phyloP scores from a whole-genome alignment of 257 asterid species.

The Perilla frutescens region DNA sequence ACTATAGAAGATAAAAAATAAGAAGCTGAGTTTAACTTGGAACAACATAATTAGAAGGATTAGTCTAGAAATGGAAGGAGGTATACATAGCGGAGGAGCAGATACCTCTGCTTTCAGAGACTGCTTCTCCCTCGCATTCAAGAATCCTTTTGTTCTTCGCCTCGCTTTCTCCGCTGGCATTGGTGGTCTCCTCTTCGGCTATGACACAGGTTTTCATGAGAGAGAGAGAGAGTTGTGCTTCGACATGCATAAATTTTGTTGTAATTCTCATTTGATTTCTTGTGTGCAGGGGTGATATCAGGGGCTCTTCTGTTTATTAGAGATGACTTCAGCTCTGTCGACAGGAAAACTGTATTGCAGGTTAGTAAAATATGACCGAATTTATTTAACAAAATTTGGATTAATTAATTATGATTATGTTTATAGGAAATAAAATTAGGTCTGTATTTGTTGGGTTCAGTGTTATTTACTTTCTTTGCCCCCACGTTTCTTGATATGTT shows the following conservation, averaged over 20 bases:
- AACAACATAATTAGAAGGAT: too few relatives aligned
- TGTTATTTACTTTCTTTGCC: too few relatives aligned
- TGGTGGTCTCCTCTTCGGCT: slow-evolving; percentile 62
- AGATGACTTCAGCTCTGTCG: slow-evolving; percentile 58
- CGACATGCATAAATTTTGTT: background rate
- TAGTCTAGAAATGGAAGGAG: slow-evolving; percentile 40
- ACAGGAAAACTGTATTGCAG: slow-evolving; percentile 51
- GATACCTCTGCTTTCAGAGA: slow-evolving; percentile 44
- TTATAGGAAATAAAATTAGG: too few relatives aligned
- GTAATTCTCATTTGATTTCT: background rate
- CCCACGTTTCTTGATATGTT: too few relatives aligned
- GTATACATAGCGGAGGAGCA: slow-evolving; percentile 29
- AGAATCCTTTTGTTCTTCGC: slow-evolving; percentile 52
- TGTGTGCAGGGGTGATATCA: slow-evolving; percentile 52
- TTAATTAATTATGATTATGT: too few relatives aligned
- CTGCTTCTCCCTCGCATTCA: slow-evolving; percentile 41
- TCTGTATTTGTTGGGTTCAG: too few relatives aligned
- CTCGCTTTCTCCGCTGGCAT: slow-evolving; percentile 64
- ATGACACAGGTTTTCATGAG: slow-evolving; percentile 48
- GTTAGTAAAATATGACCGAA: slow-evolving; percentile 25
- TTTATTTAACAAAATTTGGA: background rate
- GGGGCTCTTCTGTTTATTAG: slow-evolving; percentile 61
- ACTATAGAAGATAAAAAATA: too few relatives aligned
- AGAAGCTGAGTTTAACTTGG: too few relatives aligned
- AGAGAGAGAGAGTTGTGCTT: slow-evolving; percentile 6